phyloP scores from a whole-genome alignment of 2,329 filamentous ascomycete species.

The Exophiala sp. region DNA sequence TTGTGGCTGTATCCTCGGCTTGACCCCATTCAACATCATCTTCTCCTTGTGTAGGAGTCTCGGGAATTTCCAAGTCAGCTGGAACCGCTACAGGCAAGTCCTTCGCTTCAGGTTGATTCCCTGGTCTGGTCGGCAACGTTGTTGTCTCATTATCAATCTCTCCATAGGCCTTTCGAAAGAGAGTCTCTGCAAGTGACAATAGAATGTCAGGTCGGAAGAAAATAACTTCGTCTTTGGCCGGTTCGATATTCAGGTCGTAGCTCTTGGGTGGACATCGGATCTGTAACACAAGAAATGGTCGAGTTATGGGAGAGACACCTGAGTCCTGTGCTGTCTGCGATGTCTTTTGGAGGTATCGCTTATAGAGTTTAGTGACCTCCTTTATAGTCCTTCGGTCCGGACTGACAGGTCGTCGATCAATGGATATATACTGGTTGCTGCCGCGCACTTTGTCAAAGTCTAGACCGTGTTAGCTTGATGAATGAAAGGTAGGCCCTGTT shows the following conservation, averaged over 20 bases:
- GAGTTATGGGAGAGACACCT: constrained; percentile 27
- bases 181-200: constrained; percentile 38
- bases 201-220: constrained; percentile 48
- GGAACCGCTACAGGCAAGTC: constrained; percentile 3
- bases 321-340: too few relatives aligned
- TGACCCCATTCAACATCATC: neutral
- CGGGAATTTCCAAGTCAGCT: constrained; percentile 1
- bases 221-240: constrained; percentile 57
- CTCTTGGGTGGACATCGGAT: constrained; percentile 48
- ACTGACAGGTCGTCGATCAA: constrained; percentile 54
- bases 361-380: constrained; percentile 48
- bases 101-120: too few relatives aligned
- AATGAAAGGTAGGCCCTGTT: neutral
- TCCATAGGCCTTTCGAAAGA: constrained; percentile 41
- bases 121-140: too few relatives aligned
- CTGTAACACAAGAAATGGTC: constrained; percentile 53
- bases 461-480: constrained; percentile 29
- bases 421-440: constrained; percentile 47
- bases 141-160: too few relatives aligned
- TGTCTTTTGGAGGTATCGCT: constrained; percentile 40
- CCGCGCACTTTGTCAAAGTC: constrained; percentile 36
- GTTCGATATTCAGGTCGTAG: constrained; percentile 60
- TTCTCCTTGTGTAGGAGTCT: neutral
- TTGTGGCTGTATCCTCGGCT: neutral
- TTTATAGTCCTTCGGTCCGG: constrained; percentile 47